Percentiles rank a stretch among this genome's conserved stretches.
Evolutionary conservation across 495 filamentous ascomycete genomes (phyloP).

Genomic region (Hypomontagnella monticulosa): DNA sequence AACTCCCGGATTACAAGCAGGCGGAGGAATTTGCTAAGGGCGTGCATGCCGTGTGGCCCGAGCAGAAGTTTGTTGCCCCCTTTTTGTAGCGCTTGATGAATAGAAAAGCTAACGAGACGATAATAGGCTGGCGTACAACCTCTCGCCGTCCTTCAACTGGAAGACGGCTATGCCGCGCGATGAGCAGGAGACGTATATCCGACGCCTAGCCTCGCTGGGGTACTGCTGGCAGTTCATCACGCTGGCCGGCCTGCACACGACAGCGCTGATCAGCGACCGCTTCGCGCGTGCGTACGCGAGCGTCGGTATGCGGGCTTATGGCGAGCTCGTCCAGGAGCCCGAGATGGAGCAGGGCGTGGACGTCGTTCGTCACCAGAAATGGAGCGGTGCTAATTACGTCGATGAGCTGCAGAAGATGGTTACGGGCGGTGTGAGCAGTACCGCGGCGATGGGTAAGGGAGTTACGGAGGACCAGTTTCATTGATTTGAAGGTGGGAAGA

Average conservation of each 20-base stretch:
- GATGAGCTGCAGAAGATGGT: slow-evolving; percentile 98
- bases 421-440: slow-evolving; percentile 88
- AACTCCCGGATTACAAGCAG: slow-evolving; percentile 90
- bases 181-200: slow-evolving; percentile 98
- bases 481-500: slow-evolving; percentile 29
- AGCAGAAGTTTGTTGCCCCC: slow-evolving; percentile 80
- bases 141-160: slow-evolving; percentile 99
- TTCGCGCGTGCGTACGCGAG: slow-evolving; percentile 85
- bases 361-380: slow-evolving; percentile 98
- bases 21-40: slow-evolving; percentile 94
- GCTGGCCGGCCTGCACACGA: slow-evolving; percentile 95
- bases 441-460: slow-evolving; percentile 95
- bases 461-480: slow-evolving; percentile 98
- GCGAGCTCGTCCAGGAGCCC: slow-evolving; percentile 95
- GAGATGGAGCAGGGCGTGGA: slow-evolving; percentile 92
- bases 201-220: slow-evolving; percentile 83
- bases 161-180: slow-evolving; percentile 92
- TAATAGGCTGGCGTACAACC: slow-evolving; percentile 88
- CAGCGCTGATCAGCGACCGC: slow-evolving; percentile 85
- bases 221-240: slow-evolving; percentile 99
- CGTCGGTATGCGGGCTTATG: slow-evolving; percentile 94
- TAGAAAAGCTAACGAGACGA: slow-evolving; percentile 23
- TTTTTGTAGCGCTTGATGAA: background rate
- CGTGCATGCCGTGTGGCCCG: slow-evolving; percentile 92
- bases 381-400: slow-evolving; percentile 92